Evolutionary conservation across 345 rosid species (phyloP), one percentile per base, ranked within the genome.

Genomic region (Syzygium aromaticum): DNA sequence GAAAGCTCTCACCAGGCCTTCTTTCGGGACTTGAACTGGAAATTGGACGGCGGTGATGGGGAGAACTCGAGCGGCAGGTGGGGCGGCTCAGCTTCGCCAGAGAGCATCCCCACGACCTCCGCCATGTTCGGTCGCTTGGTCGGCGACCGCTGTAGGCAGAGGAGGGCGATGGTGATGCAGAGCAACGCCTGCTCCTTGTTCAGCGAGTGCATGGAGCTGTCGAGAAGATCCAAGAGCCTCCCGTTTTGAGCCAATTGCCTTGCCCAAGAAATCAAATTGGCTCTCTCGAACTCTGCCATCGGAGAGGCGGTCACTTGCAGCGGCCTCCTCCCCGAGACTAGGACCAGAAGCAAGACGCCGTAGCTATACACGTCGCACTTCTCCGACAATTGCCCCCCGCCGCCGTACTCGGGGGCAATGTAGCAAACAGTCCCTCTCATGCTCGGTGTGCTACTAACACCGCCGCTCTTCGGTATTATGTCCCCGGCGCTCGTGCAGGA

Each of bases 361-460:
- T 91, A 95, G 89, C 98, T 97, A 59, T 96, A 97, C 53, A 96
- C 99, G 86, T 97, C 99, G 54, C 93, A 94, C 84, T 97, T 97
- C 84, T 96, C 98, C 0, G 98, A 96, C 63, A 97, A 85, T 51
- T 88, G 93, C 85, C 93, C 98, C 0, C 94, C 96, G 0, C 94
- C 95, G 23, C 98, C 92, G 11, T 92, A 97, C 89, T 97, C 99
- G 0, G 98, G 99, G 28, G 99, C 99, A 73, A 93, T 90, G 64
- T 97, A 97, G 88, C 98, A 96, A 53, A 97, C 94, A 1, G 98
- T 97, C 84, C 99, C 99, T 87, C 99, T 92, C 99, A 96, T 96
- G 87, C 99, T 97, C 8, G 98, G 99, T 1, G 99, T 96, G 88
- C 98, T 97, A 57, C 97, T 92, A 51, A 96, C 87, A 38, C 96